phyloP scores from a whole-genome alignment of 2,329 filamentous ascomycete species.

The Neofusicoccum ribis region DNA sequence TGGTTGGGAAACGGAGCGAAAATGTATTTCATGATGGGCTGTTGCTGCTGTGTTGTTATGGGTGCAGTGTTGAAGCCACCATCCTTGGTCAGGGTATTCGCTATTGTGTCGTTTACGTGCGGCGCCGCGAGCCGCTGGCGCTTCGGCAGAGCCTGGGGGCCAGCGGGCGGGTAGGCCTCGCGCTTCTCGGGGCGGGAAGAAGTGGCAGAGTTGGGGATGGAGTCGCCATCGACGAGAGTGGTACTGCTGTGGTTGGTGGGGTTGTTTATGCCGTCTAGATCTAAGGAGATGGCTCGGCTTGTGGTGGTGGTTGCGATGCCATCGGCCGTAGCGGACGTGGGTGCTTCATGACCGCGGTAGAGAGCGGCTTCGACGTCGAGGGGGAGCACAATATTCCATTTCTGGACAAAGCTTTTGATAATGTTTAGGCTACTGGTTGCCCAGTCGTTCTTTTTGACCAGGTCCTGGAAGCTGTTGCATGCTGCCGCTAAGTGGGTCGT shows the following conservation, averaged over 20 bases:
- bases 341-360: constrained; percentile 20
- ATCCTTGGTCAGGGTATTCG: background rate
- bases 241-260: background rate
- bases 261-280: constrained; percentile 11
- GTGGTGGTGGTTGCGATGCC: background rate
- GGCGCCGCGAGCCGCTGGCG: constrained; percentile 24
- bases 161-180: background rate
- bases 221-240: background rate
- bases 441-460: constrained; percentile 24
- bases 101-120: constrained; percentile 6
- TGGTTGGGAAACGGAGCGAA: constrained; percentile 27
- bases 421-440: constrained; percentile 23
- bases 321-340: background rate
- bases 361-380: constrained; percentile 26
- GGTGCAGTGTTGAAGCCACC: background rate
- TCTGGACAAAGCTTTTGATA: constrained; percentile 24
- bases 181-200: background rate
- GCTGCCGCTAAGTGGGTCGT: constrained; percentile 50
- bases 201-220: background rate
- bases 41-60: background rate
- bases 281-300: background rate
- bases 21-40: constrained; percentile 22
- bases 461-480: constrained; percentile 27
- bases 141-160: constrained; percentile 23
- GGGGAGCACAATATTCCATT: constrained; percentile 27